Base-by-base conservation (phyloP, 2,329 filamentous ascomycete genomes). In the Xylariaceae sp. region DNA sequence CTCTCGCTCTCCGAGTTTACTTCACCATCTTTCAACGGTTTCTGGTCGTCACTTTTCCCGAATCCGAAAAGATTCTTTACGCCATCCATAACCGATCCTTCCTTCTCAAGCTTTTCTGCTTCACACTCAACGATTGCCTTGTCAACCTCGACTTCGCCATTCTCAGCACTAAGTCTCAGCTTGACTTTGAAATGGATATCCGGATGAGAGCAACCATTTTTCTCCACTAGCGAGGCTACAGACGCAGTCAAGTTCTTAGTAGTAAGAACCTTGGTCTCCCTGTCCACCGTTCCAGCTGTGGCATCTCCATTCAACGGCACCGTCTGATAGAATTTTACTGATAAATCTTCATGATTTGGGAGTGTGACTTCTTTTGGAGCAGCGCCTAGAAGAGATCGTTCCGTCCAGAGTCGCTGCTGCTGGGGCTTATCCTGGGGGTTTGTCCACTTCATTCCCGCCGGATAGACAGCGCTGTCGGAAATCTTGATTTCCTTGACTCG, bases 11-110 rank as follows among this genome's bases (percentile, higher is more conserved):
- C 79, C 1, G 75, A 70, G 21, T 76, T 73, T 42, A 81, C 84
- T 20, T 78, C 80, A 12, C 82, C 82, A 47, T 88, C 89, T 56
- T 84, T 82, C 32, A 96, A 71, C 4, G 82, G 80, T 74, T 96
- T 89, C 53, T 93, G 90, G 29, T 89, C 89, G 76, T 96, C 96
- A 76, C 91, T 91, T 68, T 90, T 90, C 21, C 93, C 95, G 70
- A 98, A 93, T 5, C 95, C 95, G 70, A 99, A 96, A 60, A 97
- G 84, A 62, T 93, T 96, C 81, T 99, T 99, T 63, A 98, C 91
- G 43, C 91, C 93, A 69, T 96, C 93, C 46, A 97, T 90, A 47
- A 98, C 84, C 7, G 65, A 66, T 49, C 89, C 87, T 61, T 90
- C 90, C 72, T 92, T 91, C 74, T 87, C 86, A 7, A 76, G 73